A percentile compares a stretch with the other conserved stretches of the same genome.
Evolutionary conservation across 192 early-diverging fungal species (phyloP).

Genomic region (Entomortierella lignicola): DNA sequence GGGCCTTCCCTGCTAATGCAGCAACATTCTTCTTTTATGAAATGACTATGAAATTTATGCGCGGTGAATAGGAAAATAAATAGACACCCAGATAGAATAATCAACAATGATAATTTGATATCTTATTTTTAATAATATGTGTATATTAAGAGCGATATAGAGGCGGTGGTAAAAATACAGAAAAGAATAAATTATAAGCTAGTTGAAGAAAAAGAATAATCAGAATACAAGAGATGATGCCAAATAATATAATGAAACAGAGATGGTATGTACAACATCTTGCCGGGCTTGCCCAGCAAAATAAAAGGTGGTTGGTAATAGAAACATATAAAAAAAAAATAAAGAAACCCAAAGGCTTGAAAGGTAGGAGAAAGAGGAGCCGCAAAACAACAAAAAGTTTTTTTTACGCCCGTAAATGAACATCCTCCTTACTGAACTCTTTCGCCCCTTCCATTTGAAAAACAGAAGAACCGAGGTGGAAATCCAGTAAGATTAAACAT

Average conservation of each 20-base stretch:
- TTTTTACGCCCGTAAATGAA: constrained; percentile 54
- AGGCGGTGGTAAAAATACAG: constrained; percentile 23
- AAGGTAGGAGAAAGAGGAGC: constrained; percentile 57
- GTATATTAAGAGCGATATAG: too few relatives aligned
- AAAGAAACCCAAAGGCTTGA: constrained; percentile 24
- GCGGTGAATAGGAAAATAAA: constrained; percentile 28
- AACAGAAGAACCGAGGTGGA: constrained; percentile 27
- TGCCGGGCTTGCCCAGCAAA: constrained; percentile 16
- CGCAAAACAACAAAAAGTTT: constrained; percentile 55
- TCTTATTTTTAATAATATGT: background rate
- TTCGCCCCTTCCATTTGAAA: constrained; percentile 14
- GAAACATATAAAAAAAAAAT: constrained; percentile 2
- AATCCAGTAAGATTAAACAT: constrained; percentile 25
- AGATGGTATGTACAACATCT: constrained; percentile 31
- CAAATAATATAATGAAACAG: constrained; percentile 8
- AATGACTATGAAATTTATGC: constrained; percentile 65
- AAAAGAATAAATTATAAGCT: background rate
- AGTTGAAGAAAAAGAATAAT: constrained; percentile 6
- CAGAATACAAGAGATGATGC: background rate
- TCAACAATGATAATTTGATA: background rate
- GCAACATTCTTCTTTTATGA: constrained; percentile 85
- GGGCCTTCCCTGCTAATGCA: constrained; percentile 87
- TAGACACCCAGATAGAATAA: background rate
- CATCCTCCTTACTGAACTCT: constrained; percentile 44
- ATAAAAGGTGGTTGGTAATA: background rate